These are phyloP conservation scores for Coprinopsis strossmayeri DNA, from an alignment of 768 basidiomycete genomes.

Conservation along the genomic window DNA sequence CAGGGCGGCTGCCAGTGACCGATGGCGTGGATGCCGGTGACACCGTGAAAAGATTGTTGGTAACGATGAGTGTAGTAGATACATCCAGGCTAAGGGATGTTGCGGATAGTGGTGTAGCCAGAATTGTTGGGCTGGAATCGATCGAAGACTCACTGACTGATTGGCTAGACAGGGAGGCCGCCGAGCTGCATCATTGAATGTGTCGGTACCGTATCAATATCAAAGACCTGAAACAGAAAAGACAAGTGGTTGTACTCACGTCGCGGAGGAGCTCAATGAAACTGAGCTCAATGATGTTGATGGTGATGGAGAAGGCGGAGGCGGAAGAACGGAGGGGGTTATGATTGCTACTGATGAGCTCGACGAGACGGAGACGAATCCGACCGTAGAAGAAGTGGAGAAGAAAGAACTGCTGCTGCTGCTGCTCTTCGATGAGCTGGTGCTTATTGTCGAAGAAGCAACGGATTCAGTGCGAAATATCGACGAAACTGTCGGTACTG, in stretches of 20 bases:
- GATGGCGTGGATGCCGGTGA: too few species aligned
- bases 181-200: not conserved
- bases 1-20: too few species aligned
- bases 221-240: not conserved
- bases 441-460: not conserved
- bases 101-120: not conserved
- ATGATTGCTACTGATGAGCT: not conserved
- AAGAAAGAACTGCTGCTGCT: not conserved
- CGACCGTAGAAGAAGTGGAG: not conserved
- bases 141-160: not conserved
- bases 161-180: not conserved
- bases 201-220: not conserved
- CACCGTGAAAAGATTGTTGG: not conserved
- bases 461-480: not conserved
- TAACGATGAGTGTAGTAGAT: not conserved
- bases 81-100: not conserved
- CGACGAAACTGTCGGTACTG: not conserved
- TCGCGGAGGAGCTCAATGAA: not conserved
- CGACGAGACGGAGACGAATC: not conserved
- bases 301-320: not conserved
- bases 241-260: not conserved
- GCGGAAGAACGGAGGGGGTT: not conserved
- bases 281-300: not conserved
- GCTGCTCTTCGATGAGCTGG: not conserved
- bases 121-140: not conserved